Base-by-base conservation (phyloP, 2,329 filamentous ascomycete species). In the Talaromyces sp. region DNA sequence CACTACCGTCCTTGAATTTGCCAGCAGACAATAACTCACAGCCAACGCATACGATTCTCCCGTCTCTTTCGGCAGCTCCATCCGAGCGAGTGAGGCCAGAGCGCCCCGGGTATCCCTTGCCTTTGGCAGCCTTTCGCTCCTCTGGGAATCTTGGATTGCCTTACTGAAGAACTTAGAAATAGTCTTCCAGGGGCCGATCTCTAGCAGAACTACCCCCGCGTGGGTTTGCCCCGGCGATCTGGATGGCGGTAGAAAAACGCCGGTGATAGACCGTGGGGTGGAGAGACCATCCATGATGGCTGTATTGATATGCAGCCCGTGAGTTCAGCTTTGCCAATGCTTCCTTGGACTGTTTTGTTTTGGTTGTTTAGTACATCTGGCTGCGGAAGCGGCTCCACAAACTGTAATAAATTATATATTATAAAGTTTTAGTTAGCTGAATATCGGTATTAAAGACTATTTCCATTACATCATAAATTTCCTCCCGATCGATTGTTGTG, bases 141-240 rank as follows among this genome's bases (percentile, higher is more conserved):
- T 63, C 57, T 68, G 44, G 9, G 65, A 66, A 12, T 70, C 66
- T 23, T 65, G 61, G 31, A 69, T 70, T n/a, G 65, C 63, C 8
- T 59, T 59, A 36, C 68, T 66, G 47, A 73, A 69, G 9, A 74
- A 57, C 30, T 68, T 64, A 16, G 66, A 72, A 12, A 71, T 51
- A 0, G 71, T 72, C 58, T 66, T 67, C 70, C 70, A 73, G 12
- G 73, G 51, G 0, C 72, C 74, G 44, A 78, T 76, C 64, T 78
- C 76, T 0, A 78, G 65, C 8, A 78, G 65, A 0, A 77, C 68
- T 6, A 78, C 75, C 3, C 75, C 76, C 10, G 63, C 1, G 57
- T 65, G 12, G 75, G 73, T 5, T 51, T 47, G 3, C 73, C 72
- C 44, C 75, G 69, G 10, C 73, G 64, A 18, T 69, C 67, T 1